Evolutionary conservation across 805 yeast species (phyloP).

Genomic region (Candida verbasci): DNA sequence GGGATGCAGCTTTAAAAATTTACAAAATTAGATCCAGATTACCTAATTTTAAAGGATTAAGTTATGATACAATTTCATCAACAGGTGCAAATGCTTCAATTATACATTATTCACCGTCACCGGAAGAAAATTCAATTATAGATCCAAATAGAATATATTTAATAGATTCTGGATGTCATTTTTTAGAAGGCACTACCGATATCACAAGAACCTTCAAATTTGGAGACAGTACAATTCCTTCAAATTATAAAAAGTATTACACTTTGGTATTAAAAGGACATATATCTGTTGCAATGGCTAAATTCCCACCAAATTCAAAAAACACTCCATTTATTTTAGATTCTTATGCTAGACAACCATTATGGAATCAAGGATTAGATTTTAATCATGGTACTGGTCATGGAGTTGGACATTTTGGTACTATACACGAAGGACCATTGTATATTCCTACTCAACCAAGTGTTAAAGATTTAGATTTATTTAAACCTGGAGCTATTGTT

Average conservation of each 20-base stretch:
- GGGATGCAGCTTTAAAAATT: constrained; percentile 59
- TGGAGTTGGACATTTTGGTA: constrained; percentile 89
- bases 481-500: constrained; percentile 60
- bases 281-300: constrained; percentile 73
- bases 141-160: constrained; percentile 67
- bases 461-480: constrained; percentile 40
- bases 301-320: constrained; percentile 64
- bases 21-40: constrained; percentile 49
- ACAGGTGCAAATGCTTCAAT: constrained; percentile 73
- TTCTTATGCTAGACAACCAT: constrained; percentile 72
- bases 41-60: constrained; percentile 59
- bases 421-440: constrained; percentile 93
- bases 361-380: constrained; percentile 80
- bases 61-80: constrained; percentile 74
- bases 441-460: constrained; percentile 62
- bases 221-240: constrained; percentile 23
- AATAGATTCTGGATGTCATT: constrained; percentile 90
- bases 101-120: constrained; percentile 71
- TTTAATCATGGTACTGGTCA: constrained; percentile 97
- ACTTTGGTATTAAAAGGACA: constrained; percentile 91
- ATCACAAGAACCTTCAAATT: constrained; percentile 86
- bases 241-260: constrained; percentile 68
- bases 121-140: constrained; percentile 52
- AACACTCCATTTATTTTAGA: constrained; percentile 77
- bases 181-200: constrained; percentile 92